A percentile compares a stretch with the other conserved stretches of the same genome.
phyloP scores from a whole-genome alignment of 805 yeast genomes.

The Kockiozyma suomiensis region DNA sequence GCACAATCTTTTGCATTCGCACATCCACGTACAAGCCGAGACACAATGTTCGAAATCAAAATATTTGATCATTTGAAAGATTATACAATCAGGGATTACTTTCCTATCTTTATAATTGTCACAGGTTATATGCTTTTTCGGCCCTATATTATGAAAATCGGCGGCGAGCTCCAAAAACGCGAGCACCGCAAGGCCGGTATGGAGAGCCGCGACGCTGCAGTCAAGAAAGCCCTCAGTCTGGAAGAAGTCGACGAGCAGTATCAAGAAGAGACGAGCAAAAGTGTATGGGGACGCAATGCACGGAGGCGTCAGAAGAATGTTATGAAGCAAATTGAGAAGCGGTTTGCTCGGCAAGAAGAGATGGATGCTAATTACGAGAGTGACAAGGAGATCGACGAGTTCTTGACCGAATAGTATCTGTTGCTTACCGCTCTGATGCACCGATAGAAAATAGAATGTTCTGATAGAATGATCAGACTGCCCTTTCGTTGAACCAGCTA shows the following conservation, averaged over 20 bases:
- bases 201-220: constrained; percentile 15
- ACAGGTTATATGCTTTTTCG: constrained; percentile 35
- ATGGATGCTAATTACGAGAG: constrained; percentile 35
- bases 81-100: constrained; percentile 22
- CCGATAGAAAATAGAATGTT: too few species aligned
- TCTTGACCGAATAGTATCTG: constrained; percentile 74
- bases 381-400: constrained; percentile 22
- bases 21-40: background rate
- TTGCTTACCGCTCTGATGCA: too few species aligned
- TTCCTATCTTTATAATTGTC: constrained; percentile 31
- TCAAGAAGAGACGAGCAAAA: constrained; percentile 14
- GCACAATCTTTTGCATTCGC: background rate
- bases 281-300: constrained; percentile 37
- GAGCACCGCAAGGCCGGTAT: constrained; percentile 21
- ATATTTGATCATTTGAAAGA: constrained; percentile 22
- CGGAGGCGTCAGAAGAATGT: constrained; percentile 34
- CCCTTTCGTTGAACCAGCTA: too few species aligned
- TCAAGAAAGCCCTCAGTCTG: constrained; percentile 22
- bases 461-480: too few species aligned
- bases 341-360: constrained; percentile 28
- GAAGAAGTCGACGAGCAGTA: constrained; percentile 27
- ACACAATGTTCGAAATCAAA: constrained; percentile 3
- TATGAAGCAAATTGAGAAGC: constrained; percentile 34
- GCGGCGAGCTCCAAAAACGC: constrained; percentile 29
- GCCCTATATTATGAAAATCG: constrained; percentile 32